Conservation (phyloP, 257 asterid species). For the Fraxinus cuspidata region DNA sequence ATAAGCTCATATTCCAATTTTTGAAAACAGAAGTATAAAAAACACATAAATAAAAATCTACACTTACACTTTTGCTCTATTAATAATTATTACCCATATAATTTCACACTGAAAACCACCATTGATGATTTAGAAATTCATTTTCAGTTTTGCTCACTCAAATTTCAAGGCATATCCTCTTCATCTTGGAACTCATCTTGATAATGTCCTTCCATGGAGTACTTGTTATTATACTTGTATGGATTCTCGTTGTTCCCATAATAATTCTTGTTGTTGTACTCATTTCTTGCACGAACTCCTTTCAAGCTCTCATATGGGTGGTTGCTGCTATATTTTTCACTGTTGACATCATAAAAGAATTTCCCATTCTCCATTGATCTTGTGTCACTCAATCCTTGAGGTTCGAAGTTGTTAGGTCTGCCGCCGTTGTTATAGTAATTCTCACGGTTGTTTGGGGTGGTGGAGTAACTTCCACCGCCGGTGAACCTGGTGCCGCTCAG, state of each 20-base stretch:
- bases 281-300: constrained; percentile 28
- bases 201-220: constrained; percentile 35
- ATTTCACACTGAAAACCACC: constrained; percentile 35
- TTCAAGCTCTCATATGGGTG: constrained; percentile 50
- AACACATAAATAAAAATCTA: constrained; percentile 40
- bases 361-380: constrained; percentile 67
- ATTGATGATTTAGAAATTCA: constrained; percentile 28
- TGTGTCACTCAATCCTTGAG: constrained; percentile 90
- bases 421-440: constrained; percentile 32
- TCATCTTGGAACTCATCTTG: constrained; percentile 45
- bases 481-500: constrained; percentile 23
- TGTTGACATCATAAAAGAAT: constrained; percentile 45
- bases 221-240: constrained; percentile 26
- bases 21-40: constrained; percentile 20
- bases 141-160: background rate
- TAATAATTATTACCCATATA: constrained; percentile 28
- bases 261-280: constrained; percentile 32
- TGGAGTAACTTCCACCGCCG: constrained; percentile 19
- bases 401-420: constrained; percentile 34
- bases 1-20: constrained; percentile 25
- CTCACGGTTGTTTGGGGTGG: constrained; percentile 15
- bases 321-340: constrained; percentile 42
- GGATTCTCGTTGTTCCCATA: constrained; percentile 30
- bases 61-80: constrained; percentile 27
- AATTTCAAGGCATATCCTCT: constrained; percentile 52